Percentiles rank a stretch among this genome's conserved stretches.
phyloP scores from a whole-genome alignment of 192 early-diverging fungal species.

The Backusella westeae region DNA sequence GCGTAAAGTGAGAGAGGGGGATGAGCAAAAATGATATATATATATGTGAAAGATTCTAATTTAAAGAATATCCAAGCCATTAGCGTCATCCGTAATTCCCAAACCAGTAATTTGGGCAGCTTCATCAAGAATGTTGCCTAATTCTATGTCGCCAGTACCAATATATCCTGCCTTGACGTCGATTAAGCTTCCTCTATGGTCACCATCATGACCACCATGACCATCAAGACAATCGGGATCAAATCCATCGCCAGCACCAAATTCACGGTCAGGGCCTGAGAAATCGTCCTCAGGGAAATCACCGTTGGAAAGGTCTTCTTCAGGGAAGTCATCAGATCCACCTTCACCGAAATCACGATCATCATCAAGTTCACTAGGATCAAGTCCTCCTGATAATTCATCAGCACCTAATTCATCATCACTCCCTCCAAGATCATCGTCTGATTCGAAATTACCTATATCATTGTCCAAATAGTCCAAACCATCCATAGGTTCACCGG shows the following conservation, averaged over 20 bases:
- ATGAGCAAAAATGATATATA: background rate
- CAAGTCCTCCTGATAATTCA: background rate
- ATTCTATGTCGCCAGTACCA: background rate
- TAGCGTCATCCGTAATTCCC: background rate
- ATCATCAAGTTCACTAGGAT: background rate
- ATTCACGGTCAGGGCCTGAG: background rate
- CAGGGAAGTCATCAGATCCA: background rate
- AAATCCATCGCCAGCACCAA: background rate
- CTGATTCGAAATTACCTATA: slow-evolving; percentile 5
- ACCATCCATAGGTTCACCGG: background rate
- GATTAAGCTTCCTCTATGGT: background rate
- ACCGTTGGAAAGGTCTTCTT: background rate
- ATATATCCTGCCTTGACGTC: background rate
- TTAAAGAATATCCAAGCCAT: background rate
- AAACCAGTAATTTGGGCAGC: background rate
- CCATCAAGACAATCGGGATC: background rate
- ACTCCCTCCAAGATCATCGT: background rate
- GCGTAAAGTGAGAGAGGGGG: background rate
- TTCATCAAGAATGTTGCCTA: background rate
- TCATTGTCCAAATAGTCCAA: background rate
- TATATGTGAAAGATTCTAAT: background rate
- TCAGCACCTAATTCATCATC: background rate
- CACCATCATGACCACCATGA: background rate
- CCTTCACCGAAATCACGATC: background rate
- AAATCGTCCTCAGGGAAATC: background rate